Conservation (phyloP, 441 rosid species). For the Pelargonium cotyledonis region DNA sequence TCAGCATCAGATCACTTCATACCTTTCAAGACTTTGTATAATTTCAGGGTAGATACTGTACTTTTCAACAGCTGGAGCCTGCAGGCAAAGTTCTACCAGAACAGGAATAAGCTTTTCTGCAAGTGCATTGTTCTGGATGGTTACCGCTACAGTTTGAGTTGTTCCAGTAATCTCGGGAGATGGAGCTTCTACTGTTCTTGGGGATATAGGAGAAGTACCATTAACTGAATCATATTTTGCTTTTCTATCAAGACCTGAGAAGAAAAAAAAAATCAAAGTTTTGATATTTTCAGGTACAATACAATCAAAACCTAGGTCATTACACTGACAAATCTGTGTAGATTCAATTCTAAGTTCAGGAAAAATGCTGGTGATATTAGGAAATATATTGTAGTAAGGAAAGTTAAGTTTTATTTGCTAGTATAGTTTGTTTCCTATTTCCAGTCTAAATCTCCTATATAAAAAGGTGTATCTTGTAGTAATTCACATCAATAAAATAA, state of each 20-base stretch:
- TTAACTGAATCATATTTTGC: constrained; percentile 30
- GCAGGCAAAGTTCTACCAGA: constrained; percentile 69
- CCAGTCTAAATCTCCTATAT: no score
- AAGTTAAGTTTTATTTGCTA: no score
- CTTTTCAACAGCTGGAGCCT: constrained; percentile 67
- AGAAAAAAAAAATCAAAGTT: constrained; percentile 22
- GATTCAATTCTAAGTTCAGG: no score
- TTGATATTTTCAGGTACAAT: constrained; percentile 14
- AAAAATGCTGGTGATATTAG: no score
- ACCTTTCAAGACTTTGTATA: constrained; percentile 88
- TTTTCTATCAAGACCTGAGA: constrained; percentile 34
- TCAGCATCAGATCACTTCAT: constrained; percentile 16
- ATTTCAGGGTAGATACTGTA: constrained; percentile 70
- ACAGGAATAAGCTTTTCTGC: constrained; percentile 86
- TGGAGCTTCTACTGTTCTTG: constrained; percentile 35
- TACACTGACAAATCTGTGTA: not conserved
- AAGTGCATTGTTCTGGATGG: constrained; percentile 48
- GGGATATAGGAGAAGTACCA: constrained; percentile 36
- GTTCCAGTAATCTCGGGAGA: constrained; percentile 29
- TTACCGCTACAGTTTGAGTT: constrained; percentile 27
- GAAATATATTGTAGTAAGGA: no score
- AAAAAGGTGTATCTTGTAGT: no score
- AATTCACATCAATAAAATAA: no score
- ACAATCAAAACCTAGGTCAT: constrained; percentile 12
- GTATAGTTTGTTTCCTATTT: no score